Evolutionary conservation across 116 monocot genomes (phyloP).

Genomic region (Zostera marina): DNA sequence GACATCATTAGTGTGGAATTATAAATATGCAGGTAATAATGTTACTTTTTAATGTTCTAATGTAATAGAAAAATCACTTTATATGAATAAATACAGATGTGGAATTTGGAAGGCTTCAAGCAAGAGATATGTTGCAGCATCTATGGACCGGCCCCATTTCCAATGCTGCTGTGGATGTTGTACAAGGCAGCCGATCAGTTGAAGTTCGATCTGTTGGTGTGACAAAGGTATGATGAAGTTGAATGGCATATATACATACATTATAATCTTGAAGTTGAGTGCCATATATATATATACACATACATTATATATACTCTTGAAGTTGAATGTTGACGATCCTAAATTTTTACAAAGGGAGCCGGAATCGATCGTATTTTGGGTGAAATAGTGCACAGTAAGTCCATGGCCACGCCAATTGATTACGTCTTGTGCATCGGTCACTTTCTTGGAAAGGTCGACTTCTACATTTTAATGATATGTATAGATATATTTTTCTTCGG

Average conservation of each 20-base stretch:
- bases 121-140: constrained; percentile 96
- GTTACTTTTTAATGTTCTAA: no score
- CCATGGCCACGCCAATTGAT: constrained; percentile 88
- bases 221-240: constrained; percentile 48
- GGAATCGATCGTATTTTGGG: constrained; percentile 96
- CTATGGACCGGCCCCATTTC: constrained; percentile 99
- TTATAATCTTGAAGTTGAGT: no score
- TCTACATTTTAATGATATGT: constrained; percentile 19
- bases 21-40: constrained; percentile 82
- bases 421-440: constrained; percentile 91
- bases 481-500: constrained; percentile 4
- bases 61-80: no score
- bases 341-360: constrained; percentile 66
- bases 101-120: constrained; percentile 98
- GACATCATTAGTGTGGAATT: constrained; percentile 97
- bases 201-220: constrained; percentile 97
- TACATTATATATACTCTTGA: no score
- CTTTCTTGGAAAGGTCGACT: constrained; percentile 80
- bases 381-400: constrained; percentile 92
- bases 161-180: constrained; percentile 94
- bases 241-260: no score
- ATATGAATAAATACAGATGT: constrained; percentile 49
- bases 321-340: no score
- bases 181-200: constrained; percentile 97
- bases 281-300: no score